These are phyloP conservation scores for Fimicolochytrium jonesii DNA, from an alignment of 192 early-diverging fungal species.

Conservation along the genomic window DNA sequence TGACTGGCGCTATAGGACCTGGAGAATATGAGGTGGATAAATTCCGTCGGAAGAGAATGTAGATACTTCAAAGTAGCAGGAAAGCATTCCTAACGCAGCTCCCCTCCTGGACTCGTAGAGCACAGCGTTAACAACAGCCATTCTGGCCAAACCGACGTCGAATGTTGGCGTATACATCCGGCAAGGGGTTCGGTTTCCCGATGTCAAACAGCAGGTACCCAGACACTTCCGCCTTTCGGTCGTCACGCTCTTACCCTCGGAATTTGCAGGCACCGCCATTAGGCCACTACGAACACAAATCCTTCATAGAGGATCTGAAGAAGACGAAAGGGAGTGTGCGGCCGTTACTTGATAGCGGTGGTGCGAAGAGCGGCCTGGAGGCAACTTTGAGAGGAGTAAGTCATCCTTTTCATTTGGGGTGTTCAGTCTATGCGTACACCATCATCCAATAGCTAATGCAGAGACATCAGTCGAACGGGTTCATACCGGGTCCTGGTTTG, in stretches of 20 bases:
- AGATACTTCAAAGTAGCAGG: too few relatives aligned
- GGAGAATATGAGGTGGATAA: constrained; percentile 39
- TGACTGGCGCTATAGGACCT: constrained; percentile 33
- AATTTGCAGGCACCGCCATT: constrained; percentile 25
- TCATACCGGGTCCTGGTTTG: neutral
- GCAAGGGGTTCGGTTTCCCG: constrained; percentile 31
- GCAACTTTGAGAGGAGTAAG: constrained; percentile 8
- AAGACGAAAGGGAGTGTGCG: constrained; percentile 3
- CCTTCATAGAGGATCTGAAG: constrained; percentile 29
- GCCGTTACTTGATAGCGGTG: constrained; percentile 10
- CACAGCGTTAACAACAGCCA: constrained; percentile 20
- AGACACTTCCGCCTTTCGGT: neutral
- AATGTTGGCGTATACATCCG: constrained; percentile 29
- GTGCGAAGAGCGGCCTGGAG: constrained; percentile 15
- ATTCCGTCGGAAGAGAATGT: too few relatives aligned
- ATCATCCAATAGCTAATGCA: too few relatives aligned
- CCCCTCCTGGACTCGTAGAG: too few relatives aligned
- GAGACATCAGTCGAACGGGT: neutral
- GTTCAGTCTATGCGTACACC: too few relatives aligned
- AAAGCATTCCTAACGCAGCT: too few relatives aligned
- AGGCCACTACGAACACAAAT: constrained; percentile 31
- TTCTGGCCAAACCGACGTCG: constrained; percentile 28
- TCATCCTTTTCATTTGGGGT: too few relatives aligned
- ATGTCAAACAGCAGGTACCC: constrained; percentile 21
- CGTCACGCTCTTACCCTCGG: neutral